Percentiles rank a stretch among this genome's conserved stretches.
These are phyloP conservation scores for Yamadazyma taylorii DNA, from an alignment of 1,139 yeast genomes.

Conservation along the genomic window DNA sequence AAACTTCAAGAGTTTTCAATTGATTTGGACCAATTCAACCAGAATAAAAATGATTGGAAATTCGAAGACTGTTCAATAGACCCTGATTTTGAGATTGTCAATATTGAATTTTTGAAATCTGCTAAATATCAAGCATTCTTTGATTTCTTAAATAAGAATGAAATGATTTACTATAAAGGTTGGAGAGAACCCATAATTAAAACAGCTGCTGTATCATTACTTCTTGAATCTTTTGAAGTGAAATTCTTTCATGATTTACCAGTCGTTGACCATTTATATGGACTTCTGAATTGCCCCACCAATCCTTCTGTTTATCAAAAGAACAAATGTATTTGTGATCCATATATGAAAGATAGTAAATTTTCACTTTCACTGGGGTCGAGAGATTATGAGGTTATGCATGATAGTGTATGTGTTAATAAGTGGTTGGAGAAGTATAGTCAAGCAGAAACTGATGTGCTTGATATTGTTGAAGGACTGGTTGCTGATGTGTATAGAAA, in stretches of 20 bases:
- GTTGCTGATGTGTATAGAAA: too few relatives aligned
- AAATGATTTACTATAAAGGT: constrained; percentile 17
- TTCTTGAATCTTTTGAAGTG: too few relatives aligned
- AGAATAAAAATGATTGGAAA: too few relatives aligned
- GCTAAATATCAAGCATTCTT: constrained; percentile 14
- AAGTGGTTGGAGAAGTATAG: constrained; percentile 6
- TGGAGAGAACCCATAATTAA: constrained; percentile 22
- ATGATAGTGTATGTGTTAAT: constrained; percentile 5
- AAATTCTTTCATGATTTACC: constrained; percentile 19
- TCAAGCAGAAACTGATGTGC: too few relatives aligned
- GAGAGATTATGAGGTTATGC: constrained; percentile 4
- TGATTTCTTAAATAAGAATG: constrained; percentile 14
- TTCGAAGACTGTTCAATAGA: constrained; percentile 16
- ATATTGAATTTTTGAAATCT: constrained; percentile 14
- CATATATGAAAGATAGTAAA: constrained; percentile 5
- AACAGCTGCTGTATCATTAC: constrained; percentile 17
- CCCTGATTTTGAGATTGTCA: constrained; percentile 20
- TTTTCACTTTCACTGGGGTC: constrained; percentile 1
- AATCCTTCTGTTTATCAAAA: constrained; percentile 13
- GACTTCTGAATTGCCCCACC: constrained; percentile 19
- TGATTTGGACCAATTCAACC: constrained; percentile 8
- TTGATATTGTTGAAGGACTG: too few relatives aligned
- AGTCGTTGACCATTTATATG: constrained; percentile 12
- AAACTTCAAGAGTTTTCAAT: constrained; percentile 10
- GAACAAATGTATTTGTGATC: constrained; percentile 16